Evolutionary conservation across 768 basidiomycete genomes (phyloP).

Genomic region (Epithele typhae): DNA sequence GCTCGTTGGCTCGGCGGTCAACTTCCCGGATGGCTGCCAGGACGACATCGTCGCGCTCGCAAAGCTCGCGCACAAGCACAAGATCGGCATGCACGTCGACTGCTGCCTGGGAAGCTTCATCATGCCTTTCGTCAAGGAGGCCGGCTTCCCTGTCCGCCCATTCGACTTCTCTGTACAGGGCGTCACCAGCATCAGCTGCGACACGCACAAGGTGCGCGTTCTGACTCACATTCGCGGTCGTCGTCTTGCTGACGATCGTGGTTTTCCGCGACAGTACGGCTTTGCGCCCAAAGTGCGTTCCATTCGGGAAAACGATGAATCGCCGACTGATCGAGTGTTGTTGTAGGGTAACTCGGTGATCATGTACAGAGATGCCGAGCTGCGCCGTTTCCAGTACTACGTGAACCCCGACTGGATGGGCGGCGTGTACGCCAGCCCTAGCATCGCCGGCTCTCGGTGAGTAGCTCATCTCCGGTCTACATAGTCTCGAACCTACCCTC

Average conservation of each 20-base stretch:
- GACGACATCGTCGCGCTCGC: constrained; percentile 83
- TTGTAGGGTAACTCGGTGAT: constrained; percentile 84
- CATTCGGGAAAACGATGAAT: too few relatives aligned
- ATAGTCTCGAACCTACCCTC: background rate
- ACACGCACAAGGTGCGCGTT: constrained; percentile 79
- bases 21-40: constrained; percentile 83
- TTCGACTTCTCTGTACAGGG: constrained; percentile 92
- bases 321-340: background rate
- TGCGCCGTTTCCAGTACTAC: constrained; percentile 84
- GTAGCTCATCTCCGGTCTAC: constrained; percentile 13
- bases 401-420: constrained; percentile 78
- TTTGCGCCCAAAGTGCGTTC: constrained; percentile 80
- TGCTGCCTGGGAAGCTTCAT: constrained; percentile 95
- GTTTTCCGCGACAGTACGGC: constrained; percentile 57
- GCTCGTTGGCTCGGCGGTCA: constrained; percentile 84
- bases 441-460: constrained; percentile 86
- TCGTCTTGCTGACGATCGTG: too few relatives aligned
- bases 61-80: constrained; percentile 64
- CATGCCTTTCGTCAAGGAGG: constrained; percentile 82
- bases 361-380: constrained; percentile 82
- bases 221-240: too few relatives aligned
- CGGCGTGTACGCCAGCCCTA: constrained; percentile 88
- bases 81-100: constrained; percentile 89
- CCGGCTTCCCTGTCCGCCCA: constrained; percentile 64
- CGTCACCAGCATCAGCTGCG: constrained; percentile 93